Conservation (phyloP, 2,329 filamentous ascomycete species). For the Aaosphaeria pasadenensis region DNA sequence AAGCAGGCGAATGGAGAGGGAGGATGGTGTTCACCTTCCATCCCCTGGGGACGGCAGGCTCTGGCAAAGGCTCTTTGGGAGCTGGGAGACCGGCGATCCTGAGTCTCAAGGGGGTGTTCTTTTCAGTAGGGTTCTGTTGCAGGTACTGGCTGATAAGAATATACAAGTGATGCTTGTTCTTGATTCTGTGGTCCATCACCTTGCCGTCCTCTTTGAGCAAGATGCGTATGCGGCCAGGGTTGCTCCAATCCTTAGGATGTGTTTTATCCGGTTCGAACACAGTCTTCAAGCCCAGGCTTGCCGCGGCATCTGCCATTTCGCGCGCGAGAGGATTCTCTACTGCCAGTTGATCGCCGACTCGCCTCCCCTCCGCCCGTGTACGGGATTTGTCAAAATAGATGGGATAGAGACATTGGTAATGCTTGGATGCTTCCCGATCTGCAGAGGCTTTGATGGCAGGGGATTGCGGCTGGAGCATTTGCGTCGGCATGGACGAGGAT, state of each 20-base stretch:
- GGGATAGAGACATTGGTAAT: conserved; percentile 89
- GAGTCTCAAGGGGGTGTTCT: conserved; percentile 66
- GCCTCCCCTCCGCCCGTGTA: conserved; percentile 73
- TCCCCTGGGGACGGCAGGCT: conserved; percentile 68
- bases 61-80: conserved; percentile 64
- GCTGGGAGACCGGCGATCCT: conserved; percentile 70
- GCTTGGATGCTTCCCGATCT: conserved; percentile 59
- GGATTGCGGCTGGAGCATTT: conserved; percentile 35
- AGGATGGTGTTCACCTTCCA: conserved; percentile 87
- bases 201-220: conserved; percentile 63
- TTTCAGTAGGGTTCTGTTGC: conserved; percentile 72
- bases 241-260: conserved; percentile 96
- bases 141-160: conserved; percentile 75
- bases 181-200: conserved; percentile 51
- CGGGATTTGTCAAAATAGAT: conserved; percentile 86
- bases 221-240: conserved; percentile 86
- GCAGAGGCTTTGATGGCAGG: conserved; percentile 39
- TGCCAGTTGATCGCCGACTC: conserved; percentile 69
- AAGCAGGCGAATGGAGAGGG: conserved; percentile 81
- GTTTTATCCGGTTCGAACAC: conserved; percentile 88
- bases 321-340: conserved; percentile 83
- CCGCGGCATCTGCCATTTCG: conserved; percentile 78
- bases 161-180: conserved; percentile 86
- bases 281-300: conserved; percentile 63
- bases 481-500: conserved; percentile 21